Evolutionary conservation across 2,329 filamentous ascomycete species (phyloP), one percentile per base, ranked within the genome.

Genomic region (Cordyceps javanica): DNA sequence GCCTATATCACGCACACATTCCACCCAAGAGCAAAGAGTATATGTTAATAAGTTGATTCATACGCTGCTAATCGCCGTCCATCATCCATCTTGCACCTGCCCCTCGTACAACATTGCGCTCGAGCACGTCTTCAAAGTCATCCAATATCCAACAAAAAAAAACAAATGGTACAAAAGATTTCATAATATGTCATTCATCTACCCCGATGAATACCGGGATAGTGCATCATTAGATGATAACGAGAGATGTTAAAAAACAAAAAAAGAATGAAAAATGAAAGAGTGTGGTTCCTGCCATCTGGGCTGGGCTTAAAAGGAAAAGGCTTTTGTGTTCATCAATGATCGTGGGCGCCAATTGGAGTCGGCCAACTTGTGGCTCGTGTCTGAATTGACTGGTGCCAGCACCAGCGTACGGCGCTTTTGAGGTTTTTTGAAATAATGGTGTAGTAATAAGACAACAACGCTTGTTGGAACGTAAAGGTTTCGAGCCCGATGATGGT

Each of bases 101-200:
- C 14, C 49, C 19, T 19, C 39, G 21, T 34, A 34, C 32, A 38
- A 21, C 39, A 54, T 14, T 14, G 26, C 26, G 13, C 36, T 23
- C 8, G 2, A 25, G 48, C 21, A 16, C 6, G 5, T 30, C 30
- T 30, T 25, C 23, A 41, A 16, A 19, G 21, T n/a, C 34, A 19
- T n/a, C 7, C 34, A 19, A n/a, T 44, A 44, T 34, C 28, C 41
- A 36, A 51, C n/a, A 52, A 23, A 25, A 11, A 42, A 23, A 14
- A 53, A 53, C 3, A n/a, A 54, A 45, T 54, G 11, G 28, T 54
- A 45, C 28, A 54, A 42, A n/a, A 28, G 13, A 13, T 6, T 28
- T 55, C 53, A 55, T 55, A 48, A 34, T 19, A 55, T 39, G 30
- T 55, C 52, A 55, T 55, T 55, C 53, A 28, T 30, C 42, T 38